Evolutionary conservation across 352 stramenopile genomes (phyloP), one percentile per base, ranked within the genome.

Genomic region (Globisporangium rhizosaccharum): DNA sequence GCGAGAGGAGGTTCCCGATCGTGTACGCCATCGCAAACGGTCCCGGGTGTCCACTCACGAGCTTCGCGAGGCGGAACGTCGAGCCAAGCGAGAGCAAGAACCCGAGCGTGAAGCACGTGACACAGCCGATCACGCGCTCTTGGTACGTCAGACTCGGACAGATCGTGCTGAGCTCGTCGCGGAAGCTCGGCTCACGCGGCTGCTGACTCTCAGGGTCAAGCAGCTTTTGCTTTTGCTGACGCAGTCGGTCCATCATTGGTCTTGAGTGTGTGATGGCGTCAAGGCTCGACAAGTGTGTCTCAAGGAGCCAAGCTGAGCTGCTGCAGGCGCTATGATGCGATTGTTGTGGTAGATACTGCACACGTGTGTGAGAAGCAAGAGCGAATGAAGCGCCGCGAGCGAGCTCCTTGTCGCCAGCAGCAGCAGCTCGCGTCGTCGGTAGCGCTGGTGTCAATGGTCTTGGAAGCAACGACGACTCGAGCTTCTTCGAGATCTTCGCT

Each of bases 11-110:
- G 61, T 96, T 96, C 26, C 87, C 87, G 41, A 96, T 81, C 2
- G 83, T 94, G 65, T 94, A 96, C 52, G 78, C 82, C 51, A 92
- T 80, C 1, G 87, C 85, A 56, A 96, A 96, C 2, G 86, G 86
- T 5, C 73, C 84, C 2, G 86, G 86, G 49, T 92, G 87, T 23
- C 86, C 86, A 54, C 79, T 73, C 56, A 85, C 77, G 51, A 95
- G 62, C 62, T 85, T 83, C 20, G 77, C 82, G 56, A 95, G 61
- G 0, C 84, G 82, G 53, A 94, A 85, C 14, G 82, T 93, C 39
- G 85, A 90, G 42, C 85, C 85, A n/a, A 93, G 66, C 37, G 84
- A 92, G 48, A 95, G 58, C 53, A 95, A 28, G 52, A 95, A 90
- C 52, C 85, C 85, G 30, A 95, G 65, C 56, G 83, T 47, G 59